A percentile compares a stretch with the other conserved stretches of the same genome.
Evolutionary conservation across 2,329 filamentous ascomycete species (phyloP).

Genomic region (Fusarium globosum): DNA sequence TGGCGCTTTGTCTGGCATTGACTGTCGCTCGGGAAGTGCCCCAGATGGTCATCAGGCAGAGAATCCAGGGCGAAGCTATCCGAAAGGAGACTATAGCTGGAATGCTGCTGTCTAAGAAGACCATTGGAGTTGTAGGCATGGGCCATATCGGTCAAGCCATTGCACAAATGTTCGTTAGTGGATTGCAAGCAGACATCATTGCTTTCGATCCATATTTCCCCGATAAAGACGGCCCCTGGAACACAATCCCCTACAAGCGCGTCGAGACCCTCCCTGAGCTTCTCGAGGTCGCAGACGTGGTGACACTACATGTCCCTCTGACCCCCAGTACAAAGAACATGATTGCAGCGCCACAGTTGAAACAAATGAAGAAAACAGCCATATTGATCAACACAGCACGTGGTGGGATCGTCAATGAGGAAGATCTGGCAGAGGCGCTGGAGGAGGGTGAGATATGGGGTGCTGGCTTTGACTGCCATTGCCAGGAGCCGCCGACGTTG

Average conservation of each 20-base stretch:
- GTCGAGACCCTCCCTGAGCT: background rate
- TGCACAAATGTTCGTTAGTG: background rate
- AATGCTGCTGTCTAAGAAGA: background rate
- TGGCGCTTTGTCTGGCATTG: background rate
- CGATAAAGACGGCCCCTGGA: background rate
- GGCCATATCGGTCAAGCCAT: background rate
- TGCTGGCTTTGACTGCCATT: background rate
- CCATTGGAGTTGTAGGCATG: background rate
- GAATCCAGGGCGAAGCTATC: background rate
- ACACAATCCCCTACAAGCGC: background rate
- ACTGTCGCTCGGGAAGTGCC: background rate
- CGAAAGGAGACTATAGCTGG: background rate
- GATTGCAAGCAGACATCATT: background rate
- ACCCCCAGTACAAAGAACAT: background rate
- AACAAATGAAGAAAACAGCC: background rate
- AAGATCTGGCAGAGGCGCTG: background rate
- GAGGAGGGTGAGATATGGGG: background rate
- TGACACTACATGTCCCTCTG: background rate
- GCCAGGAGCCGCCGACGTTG: background rate
- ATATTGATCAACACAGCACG: background rate
- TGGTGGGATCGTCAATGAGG: background rate
- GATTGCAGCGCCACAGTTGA: background rate
- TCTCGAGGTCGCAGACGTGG: background rate
- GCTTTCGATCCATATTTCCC: background rate
- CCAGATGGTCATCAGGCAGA: background rate